Conservation (phyloP, 768 basidiomycete species). For the Tephrocybe rancida region DNA sequence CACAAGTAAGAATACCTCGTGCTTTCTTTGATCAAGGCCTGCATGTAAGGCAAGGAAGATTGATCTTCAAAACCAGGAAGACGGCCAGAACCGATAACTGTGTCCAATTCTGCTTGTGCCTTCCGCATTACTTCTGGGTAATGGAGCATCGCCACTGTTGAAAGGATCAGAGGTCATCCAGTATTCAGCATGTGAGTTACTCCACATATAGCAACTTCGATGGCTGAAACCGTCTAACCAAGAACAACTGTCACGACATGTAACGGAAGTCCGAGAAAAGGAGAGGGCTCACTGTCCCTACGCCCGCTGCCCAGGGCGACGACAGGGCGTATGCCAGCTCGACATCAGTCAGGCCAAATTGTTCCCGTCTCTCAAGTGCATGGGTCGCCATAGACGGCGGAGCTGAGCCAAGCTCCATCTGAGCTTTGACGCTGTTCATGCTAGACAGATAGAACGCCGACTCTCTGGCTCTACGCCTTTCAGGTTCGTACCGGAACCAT, state of each 20-base stretch:
- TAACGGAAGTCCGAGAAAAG: not conserved
- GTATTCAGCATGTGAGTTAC: not conserved
- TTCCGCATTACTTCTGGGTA: conserved; percentile 36
- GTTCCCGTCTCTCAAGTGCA: conserved; percentile 33
- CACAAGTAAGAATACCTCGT: not conserved
- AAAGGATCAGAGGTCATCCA: not conserved
- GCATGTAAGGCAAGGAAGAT: not conserved
- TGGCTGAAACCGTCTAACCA: not conserved
- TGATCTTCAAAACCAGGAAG: conserved; percentile 38
- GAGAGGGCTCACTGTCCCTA: conserved; percentile 43
- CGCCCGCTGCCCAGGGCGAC: conserved; percentile 46
- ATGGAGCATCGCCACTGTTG: conserved; percentile 38
- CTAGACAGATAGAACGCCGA: conserved; percentile 35
- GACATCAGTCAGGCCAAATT: conserved; percentile 37
- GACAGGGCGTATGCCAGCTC: conserved; percentile 45
- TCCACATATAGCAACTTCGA: conserved; percentile 6
- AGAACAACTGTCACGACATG: not conserved
- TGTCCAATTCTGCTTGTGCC: conserved; percentile 42
- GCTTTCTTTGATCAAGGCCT: conserved; percentile 5
- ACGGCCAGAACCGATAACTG: conserved; percentile 34
- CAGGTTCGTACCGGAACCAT: conserved; percentile 44
- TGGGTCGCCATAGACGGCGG: conserved; percentile 40
- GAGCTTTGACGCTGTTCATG: conserved; percentile 39
- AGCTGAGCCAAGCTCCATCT: conserved; percentile 38
- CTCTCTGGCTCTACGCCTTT: conserved; percentile 28